phyloP scores from a whole-genome alignment of 192 early-diverging fungal genomes.

The Coemansia sp. region DNA sequence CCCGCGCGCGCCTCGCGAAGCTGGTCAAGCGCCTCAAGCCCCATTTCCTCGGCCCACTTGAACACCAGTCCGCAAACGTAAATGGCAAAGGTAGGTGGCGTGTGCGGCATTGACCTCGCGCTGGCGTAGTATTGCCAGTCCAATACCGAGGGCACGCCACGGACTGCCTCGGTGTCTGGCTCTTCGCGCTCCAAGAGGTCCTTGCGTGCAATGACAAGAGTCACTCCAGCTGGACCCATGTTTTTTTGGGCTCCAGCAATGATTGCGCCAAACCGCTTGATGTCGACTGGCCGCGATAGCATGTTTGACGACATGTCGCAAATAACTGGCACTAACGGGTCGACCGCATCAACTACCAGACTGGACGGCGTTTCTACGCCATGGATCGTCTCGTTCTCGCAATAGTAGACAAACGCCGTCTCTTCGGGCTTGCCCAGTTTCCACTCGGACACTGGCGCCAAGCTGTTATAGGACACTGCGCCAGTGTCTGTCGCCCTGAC shows the following conservation, averaged over 20 bases:
- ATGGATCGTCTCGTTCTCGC: constrained; percentile 98
- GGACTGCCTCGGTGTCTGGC: constrained; percentile 34
- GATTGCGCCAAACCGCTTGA: constrained; percentile 81
- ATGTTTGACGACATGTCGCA: constrained; percentile 91
- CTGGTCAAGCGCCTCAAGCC: constrained; percentile 61
- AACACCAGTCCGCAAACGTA: constrained; percentile 90
- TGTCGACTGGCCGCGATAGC: constrained; percentile 73
- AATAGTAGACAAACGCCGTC: constrained; percentile 91
- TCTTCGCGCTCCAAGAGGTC: constrained; percentile 71
- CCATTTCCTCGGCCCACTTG: constrained; percentile 69
- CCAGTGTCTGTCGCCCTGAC: constrained; percentile 57
- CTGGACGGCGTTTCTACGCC: constrained; percentile 77
- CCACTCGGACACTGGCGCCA: constrained; percentile 66
- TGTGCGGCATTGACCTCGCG: constrained; percentile 90
- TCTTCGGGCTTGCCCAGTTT: constrained; percentile 59
- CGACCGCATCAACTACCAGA: constrained; percentile 39
- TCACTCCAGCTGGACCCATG: constrained; percentile 86
- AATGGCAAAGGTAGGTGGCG: constrained; percentile 90
- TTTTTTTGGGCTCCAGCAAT: constrained; percentile 99
- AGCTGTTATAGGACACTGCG: constrained; percentile 38
- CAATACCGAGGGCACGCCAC: constrained; percentile 71
- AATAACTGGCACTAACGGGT: constrained; percentile 69
- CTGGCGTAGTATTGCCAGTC: constrained; percentile 82
- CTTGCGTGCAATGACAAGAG: constrained; percentile 87
- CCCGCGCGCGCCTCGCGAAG: constrained; percentile 69